phyloP scores from a whole-genome alignment of 176 grass and related monocot species.

The Elymus sibiricus region DNA sequence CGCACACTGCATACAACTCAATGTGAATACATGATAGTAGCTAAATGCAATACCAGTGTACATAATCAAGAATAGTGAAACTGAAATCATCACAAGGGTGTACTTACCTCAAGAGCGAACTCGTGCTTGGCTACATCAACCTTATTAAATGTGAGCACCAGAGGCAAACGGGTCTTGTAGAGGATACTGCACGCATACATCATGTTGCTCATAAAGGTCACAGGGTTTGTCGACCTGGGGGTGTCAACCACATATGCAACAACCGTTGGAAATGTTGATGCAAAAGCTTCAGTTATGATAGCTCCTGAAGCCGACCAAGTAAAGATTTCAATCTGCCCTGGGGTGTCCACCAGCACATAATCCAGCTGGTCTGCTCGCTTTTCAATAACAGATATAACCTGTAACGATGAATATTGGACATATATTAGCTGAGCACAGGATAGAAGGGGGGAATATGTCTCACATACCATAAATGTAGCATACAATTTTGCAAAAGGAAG shows the following conservation, averaged over 20 bases:
- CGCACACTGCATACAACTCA: not conserved
- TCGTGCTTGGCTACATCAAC: conserved; percentile 87
- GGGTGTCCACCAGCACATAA: conserved; percentile 93
- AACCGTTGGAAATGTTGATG: conserved; percentile 92
- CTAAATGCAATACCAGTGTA: not conserved
- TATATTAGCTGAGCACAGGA: not conserved
- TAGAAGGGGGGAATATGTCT: not conserved
- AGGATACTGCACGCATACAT: conserved; percentile 95
- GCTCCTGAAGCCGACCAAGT: conserved; percentile 99
- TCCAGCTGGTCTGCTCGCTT: conserved; percentile 80
- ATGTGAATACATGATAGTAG: not conserved
- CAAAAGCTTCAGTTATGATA: conserved; percentile 96
- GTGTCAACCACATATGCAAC: conserved; percentile 91
- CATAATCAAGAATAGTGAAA: not conserved
- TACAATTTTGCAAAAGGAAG: not conserved
- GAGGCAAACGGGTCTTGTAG: conserved; percentile 86
- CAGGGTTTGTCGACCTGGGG: conserved; percentile 77
- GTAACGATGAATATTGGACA: conserved; percentile 20
- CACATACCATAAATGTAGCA: not conserved
- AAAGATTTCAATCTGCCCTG: conserved; percentile 98
- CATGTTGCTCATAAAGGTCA: conserved; percentile 98
- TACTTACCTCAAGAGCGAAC: conserved; percentile 69
- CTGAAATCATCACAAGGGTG: not conserved
- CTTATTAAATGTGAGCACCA: conserved; percentile 90
- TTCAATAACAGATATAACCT: conserved; percentile 93